Base-by-base conservation (phyloP, 2,329 filamentous ascomycete genomes). In the Aspergillus quadricinctus region DNA sequence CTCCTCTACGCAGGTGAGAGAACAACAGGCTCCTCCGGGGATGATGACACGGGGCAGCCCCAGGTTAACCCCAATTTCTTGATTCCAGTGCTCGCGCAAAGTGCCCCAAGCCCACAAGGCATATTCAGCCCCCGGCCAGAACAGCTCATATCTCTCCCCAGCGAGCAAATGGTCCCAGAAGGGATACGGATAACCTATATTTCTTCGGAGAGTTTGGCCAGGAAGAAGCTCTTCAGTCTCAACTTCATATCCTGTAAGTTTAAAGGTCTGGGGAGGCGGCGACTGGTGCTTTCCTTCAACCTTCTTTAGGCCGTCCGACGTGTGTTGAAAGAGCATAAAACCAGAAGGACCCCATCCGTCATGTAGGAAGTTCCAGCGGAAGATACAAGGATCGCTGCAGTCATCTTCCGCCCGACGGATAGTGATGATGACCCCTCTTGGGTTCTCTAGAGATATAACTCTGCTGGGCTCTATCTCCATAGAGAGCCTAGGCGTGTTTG, bases 51-150 rank as follows among this genome's bases (percentile, higher is more conserved):
- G 37, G 46, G 46, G 46, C 11, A 48, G 46, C 46, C 50, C 37
- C 23, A 41, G 29, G 29, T 49, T 54, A 49, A 43, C 45, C 45
- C 52, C 52, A 54, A 54, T 54, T 54, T 48, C 52, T 54, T 55
- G 50, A 10, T 52, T 45, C 35, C 45, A 41, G 53, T 56, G 17
- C 45, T 56, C 54, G 14, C 54, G 54, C 10, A 56, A 43, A 37
- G 54, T 56, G 45, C 54, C 54, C 50, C 50, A 56, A 50, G 45
- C 54, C 54, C 54, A 56, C 50, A 56, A 53, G 43, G 54, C 50
- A 56, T 56, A 56, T 56, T 56, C 37, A 43, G 54, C 50, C 37
- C 54, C 54, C 9, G 46, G 54, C 50, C 54, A 56, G 37, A 56
- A 21, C 31, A 56, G 54, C 50, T 53, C 50, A 46, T 56, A 56